Percentiles rank a stretch among this genome's conserved stretches.
phyloP scores from a whole-genome alignment of 352 stramenopile species.

The Poterioochromonas sp. region DNA sequence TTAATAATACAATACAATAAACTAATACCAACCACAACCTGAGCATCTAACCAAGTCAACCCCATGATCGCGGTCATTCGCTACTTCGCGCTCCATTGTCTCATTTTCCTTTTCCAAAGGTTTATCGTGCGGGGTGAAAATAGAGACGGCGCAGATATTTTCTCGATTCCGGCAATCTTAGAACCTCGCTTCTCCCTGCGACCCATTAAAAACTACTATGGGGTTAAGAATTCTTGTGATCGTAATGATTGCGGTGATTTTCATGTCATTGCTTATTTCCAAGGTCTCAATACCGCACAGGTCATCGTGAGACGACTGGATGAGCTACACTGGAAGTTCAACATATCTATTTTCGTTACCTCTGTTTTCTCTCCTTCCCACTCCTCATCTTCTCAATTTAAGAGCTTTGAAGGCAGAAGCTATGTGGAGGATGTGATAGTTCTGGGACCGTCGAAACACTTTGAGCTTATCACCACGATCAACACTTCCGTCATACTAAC shows the following conservation, averaged over 20 bases:
- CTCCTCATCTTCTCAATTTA: too few relatives aligned
- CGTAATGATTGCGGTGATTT: not conserved
- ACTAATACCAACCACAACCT: too few relatives aligned
- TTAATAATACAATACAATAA: too few relatives aligned
- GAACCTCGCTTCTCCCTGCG: not conserved
- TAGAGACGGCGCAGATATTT: too few relatives aligned
- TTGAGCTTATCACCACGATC: not conserved
- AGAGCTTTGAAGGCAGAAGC: not conserved
- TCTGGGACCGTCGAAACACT: not conserved
- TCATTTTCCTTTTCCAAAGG: too few relatives aligned
- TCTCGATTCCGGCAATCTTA: too few relatives aligned
- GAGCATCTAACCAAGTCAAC: too few relatives aligned
- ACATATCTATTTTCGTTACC: not conserved
- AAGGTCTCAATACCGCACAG: not conserved
- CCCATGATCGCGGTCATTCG: too few relatives aligned
- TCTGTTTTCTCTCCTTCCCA: not conserved
- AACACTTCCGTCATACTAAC: not conserved
- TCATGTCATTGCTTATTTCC: not conserved
- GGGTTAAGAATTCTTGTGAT: not conserved
- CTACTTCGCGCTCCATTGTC: too few relatives aligned
- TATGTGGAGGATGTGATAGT: not conserved
- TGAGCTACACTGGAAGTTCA: not conserved
- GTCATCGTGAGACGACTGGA: not conserved
- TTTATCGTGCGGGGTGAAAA: too few relatives aligned
- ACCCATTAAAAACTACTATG: constrained; percentile 1